Conservation (phyloP, 352 stramenopile species). For the Globisporangium barbulae region DNA sequence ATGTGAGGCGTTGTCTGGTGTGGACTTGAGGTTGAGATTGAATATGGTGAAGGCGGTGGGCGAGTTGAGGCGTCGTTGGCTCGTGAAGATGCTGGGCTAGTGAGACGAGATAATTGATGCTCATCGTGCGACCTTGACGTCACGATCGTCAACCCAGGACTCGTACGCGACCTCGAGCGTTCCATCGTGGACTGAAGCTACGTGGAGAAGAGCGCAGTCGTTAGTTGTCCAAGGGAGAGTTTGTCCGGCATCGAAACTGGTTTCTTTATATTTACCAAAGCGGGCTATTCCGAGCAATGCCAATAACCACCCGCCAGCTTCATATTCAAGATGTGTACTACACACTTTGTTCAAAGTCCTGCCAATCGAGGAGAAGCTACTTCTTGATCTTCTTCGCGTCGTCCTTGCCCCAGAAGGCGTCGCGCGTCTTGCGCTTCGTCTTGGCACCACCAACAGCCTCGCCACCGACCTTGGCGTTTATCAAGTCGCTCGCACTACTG, state of each 20-base stretch:
- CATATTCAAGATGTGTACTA: not conserved
- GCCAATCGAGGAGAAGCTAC: not conserved
- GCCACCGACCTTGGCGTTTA: not conserved
- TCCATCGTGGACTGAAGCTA: not conserved
- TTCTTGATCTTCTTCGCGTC: constrained; percentile 8
- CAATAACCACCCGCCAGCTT: not conserved
- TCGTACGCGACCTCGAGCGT: constrained; percentile 15
- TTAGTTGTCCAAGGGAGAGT: not conserved
- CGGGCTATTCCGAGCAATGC: not conserved
- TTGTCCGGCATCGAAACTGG: not conserved
- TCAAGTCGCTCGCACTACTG: not conserved
- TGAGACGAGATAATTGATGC: not conserved
- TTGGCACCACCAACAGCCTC: not conserved
- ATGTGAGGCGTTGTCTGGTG: constrained; percentile 7
- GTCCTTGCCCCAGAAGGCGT: constrained; percentile 19
- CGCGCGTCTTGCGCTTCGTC: constrained; percentile 30
- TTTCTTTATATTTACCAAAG: not conserved
- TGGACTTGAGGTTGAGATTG: constrained; percentile 10
- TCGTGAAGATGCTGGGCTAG: not conserved
- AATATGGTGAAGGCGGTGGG: not conserved
- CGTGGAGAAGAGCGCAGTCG: not conserved
- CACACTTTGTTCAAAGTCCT: too few species aligned
- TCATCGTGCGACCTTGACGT: not conserved
- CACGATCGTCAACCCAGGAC: constrained; percentile 4
- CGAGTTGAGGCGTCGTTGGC: not conserved